Evolutionary conservation across 495 filamentous ascomycete species (phyloP), one percentile per base, ranked within the genome.

Genomic region (Penicillium antarcticum): DNA sequence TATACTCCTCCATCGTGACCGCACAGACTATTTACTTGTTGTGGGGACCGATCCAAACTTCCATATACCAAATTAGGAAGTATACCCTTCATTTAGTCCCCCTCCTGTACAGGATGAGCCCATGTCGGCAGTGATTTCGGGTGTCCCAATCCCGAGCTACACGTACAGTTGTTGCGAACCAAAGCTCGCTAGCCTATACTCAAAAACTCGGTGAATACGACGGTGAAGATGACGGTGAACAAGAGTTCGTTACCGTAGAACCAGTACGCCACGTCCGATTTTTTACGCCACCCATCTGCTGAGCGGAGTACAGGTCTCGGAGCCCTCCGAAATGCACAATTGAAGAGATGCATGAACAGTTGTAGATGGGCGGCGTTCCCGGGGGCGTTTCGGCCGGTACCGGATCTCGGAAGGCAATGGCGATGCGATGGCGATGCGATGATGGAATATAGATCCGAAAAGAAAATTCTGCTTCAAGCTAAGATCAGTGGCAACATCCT

Each of bases 381-480:
- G 23, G 34, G 29, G 3, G 10, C 14, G 11, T 45, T 21, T 48
- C 44, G 50, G 45, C 45, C 45, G 36, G 41, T 7, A 32, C 26
- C 21, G 42, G 34, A 51, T 56, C 37, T 47, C 36, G 53, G 53
- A 37, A 41, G 36, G 19, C 31, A 16, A 44, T 44, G 40, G 14
- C 19, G 18, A 41, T 41, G 38, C 8, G 23, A 41, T 32, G 14
- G 21, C 21, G 40, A 42, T 45, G 16, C 42, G 26, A 44, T n/a
- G 5, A 26, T 18, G 16, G 17, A 21, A 19, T 18, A 13, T n/a
- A 18, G 18, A 10, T 33, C 26, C 7, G 16, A 23, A 23, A 4
- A 23, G 21, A 23, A 23, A 5, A 23, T 23, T 23, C 4, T 3
- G 21, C 6, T 3, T 5, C 4, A 23, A 23, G 21, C 21, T 7